Base-by-base conservation (phyloP, 306 rosid species). In the Cucurbita argyrosperma region DNA sequence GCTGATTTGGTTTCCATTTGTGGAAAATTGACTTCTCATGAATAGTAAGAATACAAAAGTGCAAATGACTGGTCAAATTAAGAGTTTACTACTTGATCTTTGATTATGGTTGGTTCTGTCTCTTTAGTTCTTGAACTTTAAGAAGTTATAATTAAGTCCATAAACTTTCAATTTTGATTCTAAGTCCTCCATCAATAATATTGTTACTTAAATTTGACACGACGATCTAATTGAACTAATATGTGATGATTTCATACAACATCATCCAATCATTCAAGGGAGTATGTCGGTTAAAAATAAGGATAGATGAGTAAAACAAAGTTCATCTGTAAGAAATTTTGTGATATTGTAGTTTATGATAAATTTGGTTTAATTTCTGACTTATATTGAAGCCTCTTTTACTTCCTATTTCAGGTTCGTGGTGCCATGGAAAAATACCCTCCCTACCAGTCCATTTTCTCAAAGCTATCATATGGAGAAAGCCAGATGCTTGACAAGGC, bases 401-500 rank as follows among this genome's bases (percentile, higher is more conserved):
- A 49, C 45, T 76, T 82, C 23, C 66, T 75, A 52, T 18, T 81
- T 73, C 70, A 94, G 98, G 98, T 94, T 52, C 96, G 97, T 51
- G 87, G 76, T 81, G 97, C 74, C 45, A 85, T 94, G 98, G 97
- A 94, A 68, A 90, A 94, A 74, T 94, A 90, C 68, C 98, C 98
- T 39, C 96, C 98, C 30, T 90, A 94, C 82, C 98, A 94, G 81
- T 78, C 97, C 14, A 90, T 94, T 61, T 89, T 94, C 72, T 84
- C 99, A 1, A 94, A 88, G 80, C 66, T 94, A 42, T 94, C 99
- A 5, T 94, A 91, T 79, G 97, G 99, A 49, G 99, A 94, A 81
- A 94, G 96, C 74, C 96, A 94, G 83, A 87, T 89, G 97, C 97
- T 94, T 70, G 99, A 94, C 83, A 91, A 91, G 88, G 92, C 97